Evolutionary conservation across 352 stramenopile genomes (phyloP).

Genomic region (Phytopythium oedochilum): DNA sequence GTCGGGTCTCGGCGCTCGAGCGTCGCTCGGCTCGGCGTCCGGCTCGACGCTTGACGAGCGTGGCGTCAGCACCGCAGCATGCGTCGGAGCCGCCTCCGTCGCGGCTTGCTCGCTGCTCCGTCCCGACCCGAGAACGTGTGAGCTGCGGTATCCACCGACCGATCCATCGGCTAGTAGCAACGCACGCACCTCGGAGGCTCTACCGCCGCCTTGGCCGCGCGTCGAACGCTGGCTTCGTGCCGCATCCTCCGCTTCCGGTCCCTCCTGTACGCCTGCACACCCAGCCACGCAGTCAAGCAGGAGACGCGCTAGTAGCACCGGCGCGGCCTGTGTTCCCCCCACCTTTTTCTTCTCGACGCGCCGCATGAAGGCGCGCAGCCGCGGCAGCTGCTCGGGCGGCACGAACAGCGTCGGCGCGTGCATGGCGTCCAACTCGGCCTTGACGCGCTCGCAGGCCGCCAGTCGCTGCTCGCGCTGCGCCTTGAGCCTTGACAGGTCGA

Average conservation of each 20-base stretch:
- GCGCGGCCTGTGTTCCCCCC: neutral
- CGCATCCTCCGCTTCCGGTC: neutral
- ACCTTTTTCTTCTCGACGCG: conserved; percentile 6
- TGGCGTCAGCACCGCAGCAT: neutral
- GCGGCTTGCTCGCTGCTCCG: neutral
- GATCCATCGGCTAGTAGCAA: neutral
- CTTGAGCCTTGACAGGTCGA: neutral
- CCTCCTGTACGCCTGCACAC: neutral
- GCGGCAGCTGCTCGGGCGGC: neutral
- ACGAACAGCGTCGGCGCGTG: conserved; percentile 4
- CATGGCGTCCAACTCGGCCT: conserved; percentile 3
- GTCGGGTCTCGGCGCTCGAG: no score
- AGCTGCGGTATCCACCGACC: neutral
- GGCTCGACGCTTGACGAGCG: neutral
- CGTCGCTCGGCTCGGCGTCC: neutral
- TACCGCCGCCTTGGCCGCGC: neutral
- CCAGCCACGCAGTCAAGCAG: neutral
- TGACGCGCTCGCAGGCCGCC: neutral
- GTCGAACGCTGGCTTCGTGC: neutral
- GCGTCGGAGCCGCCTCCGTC: neutral
- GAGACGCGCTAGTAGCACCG: no score
- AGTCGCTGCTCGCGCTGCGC: neutral
- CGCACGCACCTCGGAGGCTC: neutral
- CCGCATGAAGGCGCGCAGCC: conserved; percentile 1
- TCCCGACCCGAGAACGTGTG: no score